Conservation (phyloP, 257 asterid genomes). For the Marsdenia floribunda region DNA sequence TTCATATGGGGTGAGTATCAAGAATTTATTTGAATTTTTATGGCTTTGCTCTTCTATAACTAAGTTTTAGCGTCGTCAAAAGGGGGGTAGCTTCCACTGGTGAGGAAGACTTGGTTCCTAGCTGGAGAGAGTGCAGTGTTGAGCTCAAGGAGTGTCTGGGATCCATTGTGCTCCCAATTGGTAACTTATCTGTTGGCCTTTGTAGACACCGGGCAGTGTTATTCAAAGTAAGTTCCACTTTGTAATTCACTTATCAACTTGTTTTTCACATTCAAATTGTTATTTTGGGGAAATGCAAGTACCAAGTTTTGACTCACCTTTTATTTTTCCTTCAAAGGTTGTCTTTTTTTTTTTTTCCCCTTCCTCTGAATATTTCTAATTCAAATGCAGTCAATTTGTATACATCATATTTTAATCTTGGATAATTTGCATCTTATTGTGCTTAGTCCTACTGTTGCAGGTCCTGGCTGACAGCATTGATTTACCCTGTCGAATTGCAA, state of each 20-base stretch:
- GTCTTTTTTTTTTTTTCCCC: too few species aligned
- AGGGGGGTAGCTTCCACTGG: conserved; percentile 67
- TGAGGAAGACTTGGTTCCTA: conserved; percentile 56
- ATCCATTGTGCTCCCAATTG: conserved; percentile 78
- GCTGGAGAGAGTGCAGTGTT: conserved; percentile 77
- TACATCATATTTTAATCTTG: background rate
- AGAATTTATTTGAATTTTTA: conserved; percentile 10
- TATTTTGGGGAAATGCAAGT: background rate
- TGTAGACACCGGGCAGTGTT: conserved; percentile 85
- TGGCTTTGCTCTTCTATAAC: conserved; percentile 18
- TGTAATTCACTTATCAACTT: background rate
- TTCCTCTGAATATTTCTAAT: background rate
- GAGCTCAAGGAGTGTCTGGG: conserved; percentile 79
- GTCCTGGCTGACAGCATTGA: conserved; percentile 87
- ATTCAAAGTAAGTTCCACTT: conserved; percentile 55
- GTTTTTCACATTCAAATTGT: conserved; percentile 3
- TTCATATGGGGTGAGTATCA: conserved; percentile 83
- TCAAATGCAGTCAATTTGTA: background rate
- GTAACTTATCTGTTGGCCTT: conserved; percentile 67
- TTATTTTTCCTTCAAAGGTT: background rate
- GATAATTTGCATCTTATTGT: conserved; percentile 12
- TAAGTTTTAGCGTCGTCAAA: conserved; percentile 30
- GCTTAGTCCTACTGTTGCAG: conserved; percentile 39
- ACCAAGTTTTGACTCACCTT: background rate
- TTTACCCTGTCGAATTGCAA: conserved; percentile 95